A percentile compares a stretch with the other conserved stretches of the same genome.
phyloP scores from a whole-genome alignment of 2,329 filamentous ascomycete species.

The Paracoccidioides brasiliensis region DNA sequence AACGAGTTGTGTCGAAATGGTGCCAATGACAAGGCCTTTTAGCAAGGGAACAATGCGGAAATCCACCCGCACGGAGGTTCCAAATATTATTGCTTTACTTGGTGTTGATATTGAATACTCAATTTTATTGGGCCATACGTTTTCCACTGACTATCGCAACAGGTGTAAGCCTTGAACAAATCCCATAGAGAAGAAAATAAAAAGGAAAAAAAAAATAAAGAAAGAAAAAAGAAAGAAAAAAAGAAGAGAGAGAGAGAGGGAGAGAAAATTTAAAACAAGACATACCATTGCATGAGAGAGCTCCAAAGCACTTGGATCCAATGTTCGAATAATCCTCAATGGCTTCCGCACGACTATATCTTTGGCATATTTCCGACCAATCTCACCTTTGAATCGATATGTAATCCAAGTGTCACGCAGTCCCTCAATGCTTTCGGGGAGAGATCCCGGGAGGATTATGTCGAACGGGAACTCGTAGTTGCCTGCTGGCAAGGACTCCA shows the following conservation, averaged over 20 bases:
- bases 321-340: constrained; percentile 62
- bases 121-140: constrained; percentile 95
- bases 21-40: constrained; percentile 78
- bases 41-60: constrained; percentile 78
- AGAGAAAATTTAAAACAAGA: neutral
- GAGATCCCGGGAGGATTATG: constrained; percentile 51
- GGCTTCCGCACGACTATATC: constrained; percentile 71
- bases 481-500: constrained; percentile 50
- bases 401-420: constrained; percentile 73
- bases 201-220: neutral
- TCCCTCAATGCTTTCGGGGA: constrained; percentile 82
- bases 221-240: too few relatives aligned
- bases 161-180: neutral
- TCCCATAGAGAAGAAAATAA: too few relatives aligned
- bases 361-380: constrained; percentile 80
- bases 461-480: constrained; percentile 81
- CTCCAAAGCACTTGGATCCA: constrained; percentile 63
- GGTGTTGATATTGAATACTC: constrained; percentile 90
- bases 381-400: constrained; percentile 82
- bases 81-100: constrained; percentile 87
- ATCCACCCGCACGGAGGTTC: constrained; percentile 69
- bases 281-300: constrained; percentile 69
- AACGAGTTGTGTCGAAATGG: constrained; percentile 64
- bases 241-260: neutral
- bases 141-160: constrained; percentile 56